Evolutionary conservation across 228 moss, liverwort and hornwort genomes (phyloP), one percentile per base, ranked within the genome.

Genomic region (Sphagnum magellanicum): DNA sequence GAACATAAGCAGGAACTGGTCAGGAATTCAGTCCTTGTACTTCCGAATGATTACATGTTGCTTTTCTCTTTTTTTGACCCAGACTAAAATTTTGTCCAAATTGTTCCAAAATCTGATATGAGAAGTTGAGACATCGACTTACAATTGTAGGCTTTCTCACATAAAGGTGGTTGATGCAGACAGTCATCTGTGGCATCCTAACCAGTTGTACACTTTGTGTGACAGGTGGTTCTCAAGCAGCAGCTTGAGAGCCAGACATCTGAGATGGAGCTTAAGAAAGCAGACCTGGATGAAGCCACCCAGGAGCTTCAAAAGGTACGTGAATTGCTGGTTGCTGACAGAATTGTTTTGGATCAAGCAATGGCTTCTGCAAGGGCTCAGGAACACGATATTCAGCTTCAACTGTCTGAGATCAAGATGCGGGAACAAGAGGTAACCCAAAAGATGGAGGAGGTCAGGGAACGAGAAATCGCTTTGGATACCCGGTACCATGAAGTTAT

Each of bases 1-100:
- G 92, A 96, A 73, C 89, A 92, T 79, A 86, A 85, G 51, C 86
- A 84, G 48, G 92, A 92, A 68, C 73, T 96, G 77, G 96, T 96
- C 85, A 95, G 95, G 89, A 78, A 9, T 67, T 89, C 53, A 32
- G 32, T 32, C 32, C 3, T 32, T 32, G 32, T 32, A 32, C 32
- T 32, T 32, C 32, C 32, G 3, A 32, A 32, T 32, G 32, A 32
- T 32, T 32, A 32, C 32, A 32, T 32, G 2, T 32, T 32, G 2
- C 32, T 32, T 32, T 32, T 2, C 32, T 32, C 32, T 32, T 32
- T 17, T 74, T 4, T 8, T 68, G 48, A 4, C 16, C 32, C 48
- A 55, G 48, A 48, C 11, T 17, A 68, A 11, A 50, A 55, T 12
- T 13, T 49, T 13, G 60, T 52, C 0, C 53, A 32, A 6, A 10